Evolutionary conservation across 768 basidiomycete genomes (phyloP).

Genomic region (Auricularia sp.): DNA sequence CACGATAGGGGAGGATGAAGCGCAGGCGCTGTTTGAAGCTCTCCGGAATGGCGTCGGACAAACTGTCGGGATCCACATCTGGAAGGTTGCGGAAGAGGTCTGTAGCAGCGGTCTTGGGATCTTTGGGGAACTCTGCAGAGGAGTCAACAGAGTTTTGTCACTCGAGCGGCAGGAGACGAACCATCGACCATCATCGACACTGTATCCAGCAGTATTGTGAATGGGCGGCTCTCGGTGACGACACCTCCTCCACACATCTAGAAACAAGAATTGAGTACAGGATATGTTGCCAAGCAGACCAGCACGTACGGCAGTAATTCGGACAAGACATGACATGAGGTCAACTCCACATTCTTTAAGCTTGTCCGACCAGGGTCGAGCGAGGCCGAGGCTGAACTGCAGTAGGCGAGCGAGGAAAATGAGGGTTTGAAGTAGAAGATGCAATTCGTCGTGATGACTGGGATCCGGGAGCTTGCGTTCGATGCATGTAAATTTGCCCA

Average conservation of each 20-base stretch:
- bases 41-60: constrained; percentile 45
- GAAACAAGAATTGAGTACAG: neutral
- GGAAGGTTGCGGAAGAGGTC: constrained; percentile 65
- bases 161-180: too few relatives aligned
- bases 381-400: constrained; percentile 65
- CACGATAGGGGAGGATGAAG: constrained; percentile 45
- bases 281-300: constrained; percentile 23
- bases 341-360: constrained; percentile 36
- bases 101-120: constrained; percentile 40
- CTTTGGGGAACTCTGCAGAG: constrained; percentile 49
- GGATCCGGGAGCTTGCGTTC: constrained; percentile 25
- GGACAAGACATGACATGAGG: constrained; percentile 35
- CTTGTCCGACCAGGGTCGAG: constrained; percentile 42
- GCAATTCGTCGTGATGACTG: neutral
- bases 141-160: neutral
- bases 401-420: constrained; percentile 55
- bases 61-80: constrained; percentile 33
- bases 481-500: constrained; percentile 33
- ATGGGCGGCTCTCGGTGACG: constrained; percentile 38
- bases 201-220: constrained; percentile 63
- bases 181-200: constrained; percentile 66
- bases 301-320: constrained; percentile 39
- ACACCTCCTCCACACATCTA: constrained; percentile 8
- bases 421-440: constrained; percentile 28
- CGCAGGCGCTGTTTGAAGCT: constrained; percentile 49